These are phyloP conservation scores for Sphagnum magellanicum DNA, from an alignment of 228 moss, liverwort and hornwort genomes.

Conservation along the genomic window DNA sequence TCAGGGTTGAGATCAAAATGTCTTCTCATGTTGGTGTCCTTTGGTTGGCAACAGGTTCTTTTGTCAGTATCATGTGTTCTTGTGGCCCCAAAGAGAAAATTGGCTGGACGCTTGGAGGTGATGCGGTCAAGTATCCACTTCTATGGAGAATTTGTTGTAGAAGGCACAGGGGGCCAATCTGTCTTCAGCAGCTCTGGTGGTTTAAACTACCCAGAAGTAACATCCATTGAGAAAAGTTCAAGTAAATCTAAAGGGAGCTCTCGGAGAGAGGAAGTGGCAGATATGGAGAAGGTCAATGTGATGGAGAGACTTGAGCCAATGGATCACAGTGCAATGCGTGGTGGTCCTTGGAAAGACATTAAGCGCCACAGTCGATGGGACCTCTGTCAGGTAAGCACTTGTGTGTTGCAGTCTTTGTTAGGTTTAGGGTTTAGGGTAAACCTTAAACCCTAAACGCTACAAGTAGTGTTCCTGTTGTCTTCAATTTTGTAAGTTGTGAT, in stretches of 20 bases:
- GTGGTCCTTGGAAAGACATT: slow-evolving; percentile 40
- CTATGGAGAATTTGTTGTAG: slow-evolving; percentile 72
- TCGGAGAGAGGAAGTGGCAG: slow-evolving; percentile 48
- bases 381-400: slow-evolving; percentile 55
- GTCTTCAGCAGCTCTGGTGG: slow-evolving; percentile 49
- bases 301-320: slow-evolving; percentile 66
- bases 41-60: slow-evolving; percentile 37
- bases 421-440: neutral
- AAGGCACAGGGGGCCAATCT: slow-evolving; percentile 67
- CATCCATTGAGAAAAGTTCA: slow-evolving; percentile 44
- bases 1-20: too few species aligned
- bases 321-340: slow-evolving; percentile 18
- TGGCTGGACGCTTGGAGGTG: slow-evolving; percentile 70
- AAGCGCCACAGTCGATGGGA: slow-evolving; percentile 83
- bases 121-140: slow-evolving; percentile 75
- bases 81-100: slow-evolving; percentile 67
- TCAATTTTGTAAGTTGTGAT: neutral
- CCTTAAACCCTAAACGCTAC: neutral
- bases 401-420: too few species aligned
- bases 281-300: slow-evolving; percentile 49
- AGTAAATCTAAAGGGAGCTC: slow-evolving; percentile 42
- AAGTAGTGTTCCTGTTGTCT: neutral
- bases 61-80: slow-evolving; percentile 63
- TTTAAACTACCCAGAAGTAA: slow-evolving; percentile 53
- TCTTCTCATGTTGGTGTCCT: too few species aligned